These are phyloP conservation scores for Citrullus amarus DNA, from an alignment of 306 rosid species.

Conservation along the genomic window DNA sequence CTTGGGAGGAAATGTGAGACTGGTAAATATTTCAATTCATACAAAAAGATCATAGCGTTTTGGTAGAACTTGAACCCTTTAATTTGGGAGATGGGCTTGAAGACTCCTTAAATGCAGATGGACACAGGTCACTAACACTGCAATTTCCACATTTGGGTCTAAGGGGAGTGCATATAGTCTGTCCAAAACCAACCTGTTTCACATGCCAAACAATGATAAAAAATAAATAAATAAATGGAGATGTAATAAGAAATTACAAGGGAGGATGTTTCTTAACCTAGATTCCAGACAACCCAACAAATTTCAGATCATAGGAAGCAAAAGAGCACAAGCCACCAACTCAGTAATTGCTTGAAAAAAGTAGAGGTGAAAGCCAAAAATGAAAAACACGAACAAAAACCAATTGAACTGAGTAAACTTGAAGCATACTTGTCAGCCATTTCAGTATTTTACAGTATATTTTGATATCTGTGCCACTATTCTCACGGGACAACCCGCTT, in stretches of 20 bases:
- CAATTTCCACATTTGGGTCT: slow-evolving; percentile 68
- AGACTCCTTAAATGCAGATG: slow-evolving; percentile 60
- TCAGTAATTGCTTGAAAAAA: background rate
- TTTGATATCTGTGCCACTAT: too few relatives aligned
- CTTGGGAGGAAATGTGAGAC: background rate
- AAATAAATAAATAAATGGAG: background rate
- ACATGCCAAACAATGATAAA: background rate
- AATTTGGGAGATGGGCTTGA: slow-evolving; percentile 35
- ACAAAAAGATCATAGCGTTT: slow-evolving; percentile 15
- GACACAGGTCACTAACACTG: slow-evolving; percentile 45
- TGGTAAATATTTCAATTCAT: background rate
- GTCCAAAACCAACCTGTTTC: slow-evolving; percentile 80
- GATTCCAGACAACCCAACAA: background rate
- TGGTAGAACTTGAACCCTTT: slow-evolving; percentile 24
- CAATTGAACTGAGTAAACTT: background rate
- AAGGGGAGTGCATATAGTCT: slow-evolving; percentile 64
- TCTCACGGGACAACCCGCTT: too few relatives aligned
- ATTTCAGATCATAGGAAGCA: background rate
- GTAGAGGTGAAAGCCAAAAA: background rate
- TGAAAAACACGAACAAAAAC: background rate
- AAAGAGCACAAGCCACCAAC: background rate
- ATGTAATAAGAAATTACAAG: background rate
- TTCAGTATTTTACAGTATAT: background rate
- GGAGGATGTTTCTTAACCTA: background rate
- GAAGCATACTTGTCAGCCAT: background rate